Conservation (phyloP, 208 protist genomes). For the Entamoeba histolytica region DNA sequence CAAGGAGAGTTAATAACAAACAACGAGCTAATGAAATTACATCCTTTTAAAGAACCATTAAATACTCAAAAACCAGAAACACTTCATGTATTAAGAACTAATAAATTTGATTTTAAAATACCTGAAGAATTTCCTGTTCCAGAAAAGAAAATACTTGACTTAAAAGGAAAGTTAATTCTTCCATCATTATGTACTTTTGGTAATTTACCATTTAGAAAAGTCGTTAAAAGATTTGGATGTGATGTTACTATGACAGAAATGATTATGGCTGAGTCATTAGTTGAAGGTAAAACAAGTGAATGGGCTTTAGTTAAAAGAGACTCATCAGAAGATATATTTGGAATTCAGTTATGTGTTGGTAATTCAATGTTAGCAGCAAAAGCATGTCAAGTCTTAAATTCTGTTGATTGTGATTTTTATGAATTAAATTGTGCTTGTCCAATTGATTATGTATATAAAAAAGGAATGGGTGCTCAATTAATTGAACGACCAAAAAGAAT, state of each 20-base stretch:
- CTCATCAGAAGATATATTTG: constrained; percentile 10
- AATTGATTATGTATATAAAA: background rate
- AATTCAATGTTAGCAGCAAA: background rate
- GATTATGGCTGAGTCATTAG: constrained; percentile 1
- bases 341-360: constrained; percentile 14
- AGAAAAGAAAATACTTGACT: background rate
- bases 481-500: background rate
- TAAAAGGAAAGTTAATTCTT: constrained; percentile 10
- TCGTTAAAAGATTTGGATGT: constrained; percentile 1
- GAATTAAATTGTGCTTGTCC: background rate
- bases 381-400: background rate
- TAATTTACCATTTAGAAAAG: constrained; percentile 19
- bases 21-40: no score
- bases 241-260: constrained; percentile 24
- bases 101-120: background rate
- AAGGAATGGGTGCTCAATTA: background rate
- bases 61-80: background rate
- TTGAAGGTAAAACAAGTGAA: constrained; percentile 6
- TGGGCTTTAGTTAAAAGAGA: constrained; percentile 9
- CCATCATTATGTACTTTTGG: constrained; percentile 14
- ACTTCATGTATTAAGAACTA: background rate
- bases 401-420: background rate
- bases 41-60: background rate
- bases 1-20: no score
- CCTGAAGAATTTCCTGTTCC: no score